These are phyloP conservation scores for Bipolaris victoriae DNA, from an alignment of 2,329 filamentous ascomycete species.

Conservation along the genomic window DNA sequence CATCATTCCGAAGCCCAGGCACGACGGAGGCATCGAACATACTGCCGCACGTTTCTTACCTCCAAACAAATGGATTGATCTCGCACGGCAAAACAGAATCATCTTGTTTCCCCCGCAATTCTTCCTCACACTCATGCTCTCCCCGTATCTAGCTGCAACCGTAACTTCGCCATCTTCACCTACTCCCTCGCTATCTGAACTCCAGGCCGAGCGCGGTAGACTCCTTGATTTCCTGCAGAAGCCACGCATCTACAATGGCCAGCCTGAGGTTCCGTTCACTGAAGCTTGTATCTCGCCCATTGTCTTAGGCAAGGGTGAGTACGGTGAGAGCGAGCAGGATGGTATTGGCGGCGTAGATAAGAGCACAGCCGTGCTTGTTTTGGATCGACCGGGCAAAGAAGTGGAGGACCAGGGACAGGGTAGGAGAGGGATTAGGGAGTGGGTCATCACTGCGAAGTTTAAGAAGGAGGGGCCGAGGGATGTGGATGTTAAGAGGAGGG, in stretches of 20 bases:
- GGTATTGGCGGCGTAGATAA: slow-evolving; percentile 50
- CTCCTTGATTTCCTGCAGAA: slow-evolving; percentile 60
- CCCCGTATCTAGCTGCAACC: slow-evolving; percentile 57
- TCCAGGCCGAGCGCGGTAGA: slow-evolving; percentile 48
- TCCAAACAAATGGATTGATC: slow-evolving; percentile 70
- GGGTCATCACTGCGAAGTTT: slow-evolving; percentile 64
- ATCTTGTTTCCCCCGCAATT: slow-evolving; percentile 91
- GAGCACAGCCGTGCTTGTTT: slow-evolving; percentile 58
- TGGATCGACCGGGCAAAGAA: slow-evolving; percentile 63
- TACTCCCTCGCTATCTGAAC: slow-evolving; percentile 40
- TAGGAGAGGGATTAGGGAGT: slow-evolving; percentile 59
- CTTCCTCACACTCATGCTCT: slow-evolving; percentile 69
- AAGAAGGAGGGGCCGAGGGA: slow-evolving; percentile 62
- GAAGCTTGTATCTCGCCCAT: slow-evolving; percentile 53
- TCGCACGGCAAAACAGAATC: slow-evolving; percentile 69
- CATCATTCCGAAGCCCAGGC: slow-evolving; percentile 71
- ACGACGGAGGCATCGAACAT: slow-evolving; percentile 72
- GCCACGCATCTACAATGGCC: slow-evolving; percentile 47
- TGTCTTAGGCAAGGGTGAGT: slow-evolving; percentile 49
- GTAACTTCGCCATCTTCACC: slow-evolving; percentile 31
- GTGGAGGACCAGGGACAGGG: slow-evolving; percentile 57
- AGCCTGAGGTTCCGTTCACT: slow-evolving; percentile 49
- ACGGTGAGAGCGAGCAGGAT: slow-evolving; percentile 40
- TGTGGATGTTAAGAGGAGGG: slow-evolving; percentile 57
- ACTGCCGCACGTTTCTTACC: slow-evolving; percentile 81